Evolutionary conservation across 106 monocot species (phyloP), one percentile per base, ranked within the genome.

Genomic region (Platanthera zijinensis): DNA sequence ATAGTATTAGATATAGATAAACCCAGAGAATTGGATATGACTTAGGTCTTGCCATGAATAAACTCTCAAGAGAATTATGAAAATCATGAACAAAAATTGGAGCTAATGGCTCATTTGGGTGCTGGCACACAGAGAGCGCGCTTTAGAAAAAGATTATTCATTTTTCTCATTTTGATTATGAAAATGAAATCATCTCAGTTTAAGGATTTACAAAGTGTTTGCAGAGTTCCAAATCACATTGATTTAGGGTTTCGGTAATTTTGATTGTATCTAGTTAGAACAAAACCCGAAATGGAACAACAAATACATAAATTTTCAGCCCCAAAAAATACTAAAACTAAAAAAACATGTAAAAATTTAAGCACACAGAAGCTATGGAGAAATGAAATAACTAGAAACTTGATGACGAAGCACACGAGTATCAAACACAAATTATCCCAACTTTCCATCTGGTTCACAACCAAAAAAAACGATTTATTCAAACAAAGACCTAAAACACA

Each of bases 341-440:
- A 64, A 39, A 8, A 64, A 28, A 56, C 7, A 32, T 12, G 12
- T 25, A 32, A 11, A 66, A 66, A 66, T 66, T 30, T 9, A 30
- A 21, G 22, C 64, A 64, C 0, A 25, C 64, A 64, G 64, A 66
- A 32, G 66, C 10, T 30, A 66, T 30, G 32, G 10, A 32, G 66
- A 39, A 32, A 5, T 4, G 28, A 66, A 66, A 66, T 30, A 25
- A 66, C 30, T 66, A 32, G 66, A 30, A 30, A 66, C 25, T 10
- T 30, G 32, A 66, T 1, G 66, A 30, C 10, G 12, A 66, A 19
- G 59, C 59, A 18, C 32, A 39, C 39, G 21, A 39, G 9, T 30
- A 67, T 67, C 67, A 67, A 67, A 70, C 13, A 14, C 61, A 70
- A 70, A 70, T 17, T 7, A 39, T 70, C 69, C 32, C 48, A 70